Percentiles rank a stretch among this genome's conserved stretches.
phyloP scores from a whole-genome alignment of 495 filamentous ascomycete genomes.

The Bombardia bombarda region DNA sequence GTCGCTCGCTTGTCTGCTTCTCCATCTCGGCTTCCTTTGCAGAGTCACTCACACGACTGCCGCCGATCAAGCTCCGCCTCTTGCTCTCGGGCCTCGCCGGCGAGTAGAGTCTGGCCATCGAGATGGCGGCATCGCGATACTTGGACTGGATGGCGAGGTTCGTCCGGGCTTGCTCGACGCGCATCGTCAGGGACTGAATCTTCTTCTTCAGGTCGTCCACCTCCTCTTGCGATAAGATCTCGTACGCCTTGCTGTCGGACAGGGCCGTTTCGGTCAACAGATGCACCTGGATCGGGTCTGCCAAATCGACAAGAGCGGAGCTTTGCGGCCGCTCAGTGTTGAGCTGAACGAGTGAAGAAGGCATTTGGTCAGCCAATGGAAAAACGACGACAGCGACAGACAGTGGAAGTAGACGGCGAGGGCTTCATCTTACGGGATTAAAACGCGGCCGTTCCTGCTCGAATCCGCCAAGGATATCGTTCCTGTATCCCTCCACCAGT shows the following conservation, averaged over 20 bases:
- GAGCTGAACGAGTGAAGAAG: background rate
- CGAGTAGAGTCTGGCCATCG: conserved; percentile 69
- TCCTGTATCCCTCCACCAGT: conserved; percentile 40
- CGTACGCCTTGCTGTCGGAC: conserved; percentile 72
- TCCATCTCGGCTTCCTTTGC: conserved; percentile 65
- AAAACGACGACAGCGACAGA: background rate
- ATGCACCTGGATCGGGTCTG: conserved; percentile 60
- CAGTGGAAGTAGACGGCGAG: too few relatives aligned
- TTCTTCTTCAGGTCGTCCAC: conserved; percentile 88
- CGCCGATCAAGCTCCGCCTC: conserved; percentile 47
- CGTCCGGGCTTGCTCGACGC: conserved; percentile 70
- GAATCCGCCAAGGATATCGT: conserved; percentile 35
- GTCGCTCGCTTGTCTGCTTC: conserved; percentile 60
- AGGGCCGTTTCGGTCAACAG: conserved; percentile 90
- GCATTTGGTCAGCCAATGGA: background rate
- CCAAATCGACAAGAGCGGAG: conserved; percentile 38
- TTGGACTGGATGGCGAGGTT: conserved; percentile 90
- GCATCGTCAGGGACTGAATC: conserved; percentile 54
- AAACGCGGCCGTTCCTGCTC: conserved; percentile 35
- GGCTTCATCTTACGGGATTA: conserved; percentile 39
- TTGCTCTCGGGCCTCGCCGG: conserved; percentile 29
- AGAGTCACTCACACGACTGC: conserved; percentile 34
- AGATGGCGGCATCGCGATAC: conserved; percentile 84
- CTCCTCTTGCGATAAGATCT: conserved; percentile 83
- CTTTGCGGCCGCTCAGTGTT: conserved; percentile 14